A percentile compares a stretch with the other conserved stretches of the same genome.
Conservation (phyloP, 257 asterid species). For the Henckelia pumila region DNA sequence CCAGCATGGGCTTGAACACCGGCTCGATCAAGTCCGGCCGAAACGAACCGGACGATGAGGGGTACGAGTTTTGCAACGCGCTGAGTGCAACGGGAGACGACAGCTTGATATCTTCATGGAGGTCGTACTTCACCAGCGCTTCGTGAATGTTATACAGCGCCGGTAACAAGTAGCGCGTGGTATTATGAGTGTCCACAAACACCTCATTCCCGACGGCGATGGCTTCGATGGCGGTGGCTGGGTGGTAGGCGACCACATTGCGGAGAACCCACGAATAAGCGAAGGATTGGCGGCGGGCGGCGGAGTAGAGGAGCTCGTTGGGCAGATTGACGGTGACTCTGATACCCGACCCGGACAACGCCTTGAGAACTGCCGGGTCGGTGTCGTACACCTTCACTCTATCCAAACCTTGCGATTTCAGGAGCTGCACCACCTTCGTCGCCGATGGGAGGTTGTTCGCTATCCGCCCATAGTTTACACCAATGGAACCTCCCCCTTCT, state of each 20-base stretch:
- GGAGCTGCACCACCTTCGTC: conserved; percentile 50
- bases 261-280: conserved; percentile 60
- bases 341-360: conserved; percentile 70
- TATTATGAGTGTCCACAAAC: conserved; percentile 69
- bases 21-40: conserved; percentile 56
- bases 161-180: conserved; percentile 65
- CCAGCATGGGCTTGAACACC: conserved; percentile 70
- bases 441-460: conserved; percentile 90
- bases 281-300: conserved; percentile 65
- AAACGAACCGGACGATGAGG: conserved; percentile 81
- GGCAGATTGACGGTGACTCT: conserved; percentile 73
- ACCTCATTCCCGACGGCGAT: conserved; percentile 95
- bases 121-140: conserved; percentile 54
- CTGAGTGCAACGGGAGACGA: conserved; percentile 84
- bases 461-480: conserved; percentile 82
- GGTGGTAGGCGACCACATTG: conserved; percentile 65
- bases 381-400: conserved; percentile 83
- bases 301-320: conserved; percentile 70
- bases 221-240: conserved; percentile 68
- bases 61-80: conserved; percentile 81
- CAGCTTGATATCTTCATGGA: conserved; percentile 48
- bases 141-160: conserved; percentile 70
- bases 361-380: conserved; percentile 76
- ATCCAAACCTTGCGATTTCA: conserved; percentile 62
- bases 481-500: conserved; percentile 52